Evolutionary conservation across 1,284 basidiomycete species (phyloP), one percentile per base, ranked within the genome.

Genomic region (Abortiporus biennis): DNA sequence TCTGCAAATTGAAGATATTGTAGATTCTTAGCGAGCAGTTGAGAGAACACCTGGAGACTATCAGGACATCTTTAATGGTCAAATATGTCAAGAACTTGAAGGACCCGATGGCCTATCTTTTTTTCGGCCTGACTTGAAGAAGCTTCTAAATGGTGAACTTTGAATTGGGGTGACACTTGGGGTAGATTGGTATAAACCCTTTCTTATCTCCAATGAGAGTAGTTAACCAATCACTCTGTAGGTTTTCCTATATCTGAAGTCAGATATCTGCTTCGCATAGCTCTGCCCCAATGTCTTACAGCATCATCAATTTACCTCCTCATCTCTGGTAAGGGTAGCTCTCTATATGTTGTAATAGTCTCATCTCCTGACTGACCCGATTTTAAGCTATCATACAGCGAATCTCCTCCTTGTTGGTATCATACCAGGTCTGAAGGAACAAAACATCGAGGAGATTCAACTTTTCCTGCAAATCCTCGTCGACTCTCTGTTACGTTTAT

Each of bases 251-350:
- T 29, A 9, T 9, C n/a, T n/a, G 27, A 29, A 29, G 9, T 29
- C n/a, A 9, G 27, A 29, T 29, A 9, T 9, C 27, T 9, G 9
- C 27, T 9, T 29, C 27, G 4, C 27, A 29, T 29, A 29, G 27
- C 27, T 29, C 27, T 9, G 27, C 9, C 27, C 9, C n/a, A 9
- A 29, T 29, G 27, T 29, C 27, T 29, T n/a, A 9, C 9, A 9
- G 9, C 27, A 29, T 29, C 27, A n/a, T n/a, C 27, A 29, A 29
- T n/a, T n/a, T 29, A 9, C 27, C 27, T 29, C 9, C 27, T 9
- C 27, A 29, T 29, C 27, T 29, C 9, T 29, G 43, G 53, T 51
- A 45, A 6, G 49, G 33, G 3, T 19, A 30, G 19, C 15, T 15
- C 16, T 38, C 17, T 12, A 11, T 29, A 4, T 33, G 19, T 9